Evolutionary conservation across 768 basidiomycete genomes (phyloP).

Genomic region (Gloeophyllum trabeum): DNA sequence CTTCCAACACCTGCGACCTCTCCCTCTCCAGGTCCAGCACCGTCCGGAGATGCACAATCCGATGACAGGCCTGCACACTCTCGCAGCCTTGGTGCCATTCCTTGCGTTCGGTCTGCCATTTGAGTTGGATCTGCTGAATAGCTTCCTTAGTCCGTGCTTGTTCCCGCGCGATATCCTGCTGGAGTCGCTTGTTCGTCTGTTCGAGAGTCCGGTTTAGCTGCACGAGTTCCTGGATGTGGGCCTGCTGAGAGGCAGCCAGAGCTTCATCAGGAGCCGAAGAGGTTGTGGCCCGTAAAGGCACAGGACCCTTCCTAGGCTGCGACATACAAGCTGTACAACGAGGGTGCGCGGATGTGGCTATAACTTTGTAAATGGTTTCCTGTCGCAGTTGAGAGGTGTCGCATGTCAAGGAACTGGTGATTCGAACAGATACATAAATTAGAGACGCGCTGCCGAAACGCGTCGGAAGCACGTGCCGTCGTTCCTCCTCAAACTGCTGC

Average conservation of each 20-base stretch:
- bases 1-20: slow-evolving; percentile 35
- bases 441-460: too few species aligned
- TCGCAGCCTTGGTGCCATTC: slow-evolving; percentile 58
- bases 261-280: slow-evolving; percentile 26
- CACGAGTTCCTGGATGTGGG: slow-evolving; percentile 66
- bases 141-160: slow-evolving; percentile 28
- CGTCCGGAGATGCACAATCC: slow-evolving; percentile 51
- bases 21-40: slow-evolving; percentile 43
- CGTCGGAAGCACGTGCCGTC: too few species aligned
- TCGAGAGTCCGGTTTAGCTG: slow-evolving; percentile 57
- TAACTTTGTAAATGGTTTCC: too few species aligned
- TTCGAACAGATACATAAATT: too few species aligned
- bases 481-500: too few species aligned
- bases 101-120: slow-evolving; percentile 40
- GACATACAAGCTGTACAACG: too few species aligned
- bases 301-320: slow-evolving; percentile 7
- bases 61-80: slow-evolving; percentile 48
- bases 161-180: slow-evolving; percentile 34
- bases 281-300: slow-evolving; percentile 9
- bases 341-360: too few species aligned
- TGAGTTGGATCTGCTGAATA: slow-evolving; percentile 30
- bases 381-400: too few species aligned
- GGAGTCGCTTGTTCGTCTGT: slow-evolving; percentile 43
- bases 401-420: too few species aligned
- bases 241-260: slow-evolving; percentile 48